A percentile compares a stretch with the other conserved stretches of the same genome.
Evolutionary conservation across 495 filamentous ascomycete species (phyloP).

Genomic region (Aspergillus affinis): DNA sequence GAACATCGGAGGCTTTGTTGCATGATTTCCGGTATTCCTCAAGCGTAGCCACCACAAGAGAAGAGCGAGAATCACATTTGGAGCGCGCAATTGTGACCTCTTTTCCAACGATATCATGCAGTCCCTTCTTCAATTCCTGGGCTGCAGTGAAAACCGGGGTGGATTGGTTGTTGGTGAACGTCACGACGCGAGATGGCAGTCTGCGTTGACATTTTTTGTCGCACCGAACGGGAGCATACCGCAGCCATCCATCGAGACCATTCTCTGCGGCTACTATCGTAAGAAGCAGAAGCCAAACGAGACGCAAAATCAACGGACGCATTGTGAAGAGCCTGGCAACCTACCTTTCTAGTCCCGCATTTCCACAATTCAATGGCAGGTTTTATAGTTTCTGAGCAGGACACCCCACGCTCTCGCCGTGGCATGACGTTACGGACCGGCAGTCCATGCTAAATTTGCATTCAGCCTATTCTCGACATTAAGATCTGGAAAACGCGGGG

Average conservation of each 20-base stretch:
- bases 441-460: neutral
- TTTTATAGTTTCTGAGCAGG: neutral
- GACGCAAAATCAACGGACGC: neutral
- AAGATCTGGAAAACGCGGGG: neutral
- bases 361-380: neutral
- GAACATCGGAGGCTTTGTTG: constrained; percentile 28
- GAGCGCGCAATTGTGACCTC: constrained; percentile 33
- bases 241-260: constrained; percentile 62
- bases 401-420: neutral
- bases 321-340: neutral
- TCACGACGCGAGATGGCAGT: constrained; percentile 52
- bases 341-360: neutral
- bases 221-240: constrained; percentile 57
- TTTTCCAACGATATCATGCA: constrained; percentile 54
- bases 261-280: constrained; percentile 42
- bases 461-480: constrained; percentile 5
- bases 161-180: constrained; percentile 49
- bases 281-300: neutral
- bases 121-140: constrained; percentile 57
- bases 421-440: neutral
- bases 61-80: constrained; percentile 25
- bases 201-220: constrained; percentile 31
- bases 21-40: constrained; percentile 46
- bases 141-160: constrained; percentile 60
- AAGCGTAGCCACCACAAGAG: constrained; percentile 59